These are phyloP conservation scores for Luvunga scandens DNA, from an alignment of 345 rosid genomes.

Conservation along the genomic window DNA sequence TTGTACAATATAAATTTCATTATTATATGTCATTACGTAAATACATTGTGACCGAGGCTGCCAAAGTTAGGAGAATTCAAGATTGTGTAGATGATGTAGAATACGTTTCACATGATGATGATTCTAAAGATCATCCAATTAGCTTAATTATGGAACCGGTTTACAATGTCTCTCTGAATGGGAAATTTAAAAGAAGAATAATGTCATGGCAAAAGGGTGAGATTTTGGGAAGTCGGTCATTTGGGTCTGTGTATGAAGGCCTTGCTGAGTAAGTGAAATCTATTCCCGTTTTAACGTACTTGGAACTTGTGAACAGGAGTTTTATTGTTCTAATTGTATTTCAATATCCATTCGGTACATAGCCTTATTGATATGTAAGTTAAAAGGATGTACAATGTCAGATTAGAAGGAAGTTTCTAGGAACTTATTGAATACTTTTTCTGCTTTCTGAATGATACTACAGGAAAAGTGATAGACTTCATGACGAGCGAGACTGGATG, in stretches of 20 bases:
- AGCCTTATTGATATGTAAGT: neutral
- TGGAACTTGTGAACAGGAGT: too few species aligned
- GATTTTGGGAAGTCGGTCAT: slow-evolving; percentile 71
- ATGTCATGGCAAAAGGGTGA: slow-evolving; percentile 6
- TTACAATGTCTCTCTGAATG: slow-evolving; percentile 60
- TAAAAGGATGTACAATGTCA: neutral
- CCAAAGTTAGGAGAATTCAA: too few species aligned
- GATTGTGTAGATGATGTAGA: slow-evolving; percentile 43
- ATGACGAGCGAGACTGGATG: too few species aligned
- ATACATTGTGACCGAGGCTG: too few species aligned
- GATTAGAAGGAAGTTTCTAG: neutral
- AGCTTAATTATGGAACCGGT: slow-evolving; percentile 17
- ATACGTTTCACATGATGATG: neutral
- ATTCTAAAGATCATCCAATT: neutral
- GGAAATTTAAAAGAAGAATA: slow-evolving; percentile 40
- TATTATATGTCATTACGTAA: slow-evolving; percentile 12
- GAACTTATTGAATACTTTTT: neutral
- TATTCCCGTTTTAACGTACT: too few species aligned
- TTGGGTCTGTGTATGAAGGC: slow-evolving; percentile 83
- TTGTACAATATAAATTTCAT: too few species aligned
- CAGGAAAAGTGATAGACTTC: neutral
- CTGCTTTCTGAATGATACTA: neutral
- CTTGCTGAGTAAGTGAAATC: slow-evolving; percentile 56
- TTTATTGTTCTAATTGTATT: slow-evolving; percentile 30
- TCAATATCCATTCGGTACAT: neutral